Evolutionary conservation across 805 yeast species (phyloP).

Genomic region (Cyberlindnera veronae): DNA sequence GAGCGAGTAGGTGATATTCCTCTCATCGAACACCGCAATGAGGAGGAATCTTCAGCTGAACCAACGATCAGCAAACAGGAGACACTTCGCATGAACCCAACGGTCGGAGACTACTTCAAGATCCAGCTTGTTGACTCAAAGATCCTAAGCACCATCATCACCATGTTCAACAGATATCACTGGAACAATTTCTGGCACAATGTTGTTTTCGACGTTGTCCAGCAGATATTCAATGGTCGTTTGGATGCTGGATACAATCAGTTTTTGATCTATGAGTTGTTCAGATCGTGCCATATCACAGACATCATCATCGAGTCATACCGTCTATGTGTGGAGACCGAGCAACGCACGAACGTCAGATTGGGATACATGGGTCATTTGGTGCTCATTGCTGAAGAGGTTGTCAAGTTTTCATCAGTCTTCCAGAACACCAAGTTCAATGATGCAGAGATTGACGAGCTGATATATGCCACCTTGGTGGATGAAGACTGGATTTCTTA

Average conservation of each 20-base stretch:
- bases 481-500: constrained; percentile 66
- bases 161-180: constrained; percentile 67
- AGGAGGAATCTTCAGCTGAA: background rate
- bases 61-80: constrained; percentile 15
- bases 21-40: constrained; percentile 4
- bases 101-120: constrained; percentile 71
- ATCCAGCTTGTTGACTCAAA: constrained; percentile 63
- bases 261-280: constrained; percentile 57
- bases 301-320: constrained; percentile 65
- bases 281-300: constrained; percentile 57
- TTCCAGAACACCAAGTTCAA: constrained; percentile 27
- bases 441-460: constrained; percentile 24
- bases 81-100: constrained; percentile 48
- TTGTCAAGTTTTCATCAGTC: constrained; percentile 70
- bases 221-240: constrained; percentile 75
- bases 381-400: constrained; percentile 91
- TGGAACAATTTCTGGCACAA: constrained; percentile 87
- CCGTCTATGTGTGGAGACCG: constrained; percentile 53
- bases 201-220: constrained; percentile 80
- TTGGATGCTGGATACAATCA: constrained; percentile 71
- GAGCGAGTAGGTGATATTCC: constrained; percentile 15
- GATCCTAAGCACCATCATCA: constrained; percentile 55
- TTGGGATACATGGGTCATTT: constrained; percentile 97
- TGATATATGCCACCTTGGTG: constrained; percentile 24
- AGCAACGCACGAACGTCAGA: constrained; percentile 59